These are phyloP conservation scores for Dactylellina cionopaga DNA, from an alignment of 2,329 filamentous ascomycete genomes.

Conservation along the genomic window DNA sequence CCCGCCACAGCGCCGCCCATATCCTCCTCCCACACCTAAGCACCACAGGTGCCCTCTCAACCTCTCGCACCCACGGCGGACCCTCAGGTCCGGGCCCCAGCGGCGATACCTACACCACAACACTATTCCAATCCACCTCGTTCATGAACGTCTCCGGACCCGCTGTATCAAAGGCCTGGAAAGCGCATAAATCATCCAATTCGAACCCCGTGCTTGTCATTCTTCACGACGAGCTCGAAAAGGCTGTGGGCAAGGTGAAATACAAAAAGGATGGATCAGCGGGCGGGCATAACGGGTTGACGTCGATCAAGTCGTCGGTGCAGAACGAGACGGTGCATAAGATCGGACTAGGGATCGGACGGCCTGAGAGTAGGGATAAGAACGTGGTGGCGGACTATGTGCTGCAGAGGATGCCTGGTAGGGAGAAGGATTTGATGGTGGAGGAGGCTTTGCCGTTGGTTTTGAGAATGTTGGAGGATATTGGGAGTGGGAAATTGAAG, in stretches of 20 bases:
- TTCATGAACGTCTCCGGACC: slow-evolving; percentile 87
- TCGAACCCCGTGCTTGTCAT: slow-evolving; percentile 70
- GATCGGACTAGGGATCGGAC: slow-evolving; percentile 86
- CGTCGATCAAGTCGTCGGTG: slow-evolving; percentile 70
- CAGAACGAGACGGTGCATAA: slow-evolving; percentile 61
- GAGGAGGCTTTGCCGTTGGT: slow-evolving; percentile 67
- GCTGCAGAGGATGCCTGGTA: slow-evolving; percentile 71
- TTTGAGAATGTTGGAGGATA: slow-evolving; percentile 64
- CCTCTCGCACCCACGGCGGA: slow-evolving; percentile 64
- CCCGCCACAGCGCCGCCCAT: slow-evolving; percentile 89
- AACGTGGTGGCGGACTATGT: slow-evolving; percentile 80
- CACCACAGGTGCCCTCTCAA: slow-evolving; percentile 65
- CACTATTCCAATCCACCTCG: slow-evolving; percentile 77
- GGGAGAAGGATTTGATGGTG: slow-evolving; percentile 67
- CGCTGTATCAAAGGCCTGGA: slow-evolving; percentile 74
- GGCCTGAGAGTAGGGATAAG: slow-evolving; percentile 75
- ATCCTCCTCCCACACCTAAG: slow-evolving; percentile 72
- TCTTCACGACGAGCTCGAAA: slow-evolving; percentile 89
- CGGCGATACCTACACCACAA: slow-evolving; percentile 64
- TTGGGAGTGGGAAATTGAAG: slow-evolving; percentile 56
- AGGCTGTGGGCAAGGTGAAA: slow-evolving; percentile 73
- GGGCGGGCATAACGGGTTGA: slow-evolving; percentile 79
- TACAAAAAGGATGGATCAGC: slow-evolving; percentile 73
- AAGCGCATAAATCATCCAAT: slow-evolving; percentile 62
- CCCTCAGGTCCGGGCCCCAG: slow-evolving; percentile 63